Conservation (phyloP, 306 rosid species). For the Fragaria nilgerrensis region DNA sequence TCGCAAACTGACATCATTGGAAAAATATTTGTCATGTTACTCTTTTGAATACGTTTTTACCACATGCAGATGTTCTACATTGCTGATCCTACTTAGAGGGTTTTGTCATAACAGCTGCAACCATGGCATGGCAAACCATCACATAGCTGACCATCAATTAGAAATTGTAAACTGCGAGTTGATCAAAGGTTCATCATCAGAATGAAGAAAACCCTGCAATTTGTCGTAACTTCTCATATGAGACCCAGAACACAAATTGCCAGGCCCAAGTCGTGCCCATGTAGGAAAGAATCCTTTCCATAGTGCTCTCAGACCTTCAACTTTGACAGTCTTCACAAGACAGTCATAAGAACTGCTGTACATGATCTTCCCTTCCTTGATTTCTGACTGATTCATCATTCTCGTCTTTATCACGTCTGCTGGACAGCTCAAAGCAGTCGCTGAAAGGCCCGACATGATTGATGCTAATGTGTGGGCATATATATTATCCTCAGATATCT, state of each 20-base stretch:
- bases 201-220: slow-evolving; percentile 83
- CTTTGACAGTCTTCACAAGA: slow-evolving; percentile 67
- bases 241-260: slow-evolving; percentile 96
- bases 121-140: background rate
- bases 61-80: too few species aligned
- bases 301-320: slow-evolving; percentile 75
- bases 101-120: too few species aligned
- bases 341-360: slow-evolving; percentile 67
- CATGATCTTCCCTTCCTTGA: slow-evolving; percentile 44
- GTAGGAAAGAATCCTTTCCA: slow-evolving; percentile 98
- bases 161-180: background rate
- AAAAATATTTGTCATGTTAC: too few species aligned
- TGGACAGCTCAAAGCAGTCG: slow-evolving; percentile 84
- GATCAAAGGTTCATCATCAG: slow-evolving; percentile 15
- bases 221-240: slow-evolving; percentile 78
- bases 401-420: slow-evolving; percentile 90
- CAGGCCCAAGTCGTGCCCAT: slow-evolving; percentile 96
- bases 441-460: slow-evolving; percentile 67
- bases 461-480: slow-evolving; percentile 80
- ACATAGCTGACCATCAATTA: background rate
- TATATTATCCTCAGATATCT: slow-evolving; percentile 58
- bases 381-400: slow-evolving; percentile 71
- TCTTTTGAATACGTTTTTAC: too few species aligned
- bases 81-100: too few species aligned
- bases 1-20: too few species aligned